These are phyloP conservation scores for Fennellomyces sp. DNA, from an alignment of 371 early-diverging fungal genomes.

Conservation along the genomic window DNA sequence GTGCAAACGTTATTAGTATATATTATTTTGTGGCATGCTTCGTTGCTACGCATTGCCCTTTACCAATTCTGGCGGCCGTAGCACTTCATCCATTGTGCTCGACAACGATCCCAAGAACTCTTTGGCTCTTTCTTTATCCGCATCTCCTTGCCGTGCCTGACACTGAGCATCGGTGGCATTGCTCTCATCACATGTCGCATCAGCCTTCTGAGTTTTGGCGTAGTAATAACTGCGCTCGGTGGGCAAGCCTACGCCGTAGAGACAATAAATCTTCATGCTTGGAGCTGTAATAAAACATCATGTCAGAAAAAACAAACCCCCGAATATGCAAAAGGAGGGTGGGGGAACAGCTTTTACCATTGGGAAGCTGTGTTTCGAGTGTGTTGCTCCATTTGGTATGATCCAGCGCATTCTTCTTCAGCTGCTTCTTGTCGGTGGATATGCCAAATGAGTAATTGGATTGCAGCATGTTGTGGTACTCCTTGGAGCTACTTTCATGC, in stretches of 20 bases:
- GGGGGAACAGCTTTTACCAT: constrained; percentile 34
- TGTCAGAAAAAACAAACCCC: background rate
- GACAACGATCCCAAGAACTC: constrained; percentile 6
- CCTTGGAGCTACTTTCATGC: constrained; percentile 47
- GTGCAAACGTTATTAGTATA: background rate
- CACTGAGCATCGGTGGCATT: background rate
- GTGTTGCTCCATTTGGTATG: constrained; percentile 88
- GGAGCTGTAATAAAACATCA: constrained; percentile 46
- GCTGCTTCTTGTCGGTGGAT: constrained; percentile 55
- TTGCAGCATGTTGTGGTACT: constrained; percentile 54
- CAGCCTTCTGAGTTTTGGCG: constrained; percentile 12
- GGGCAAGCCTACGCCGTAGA: constrained; percentile 81
- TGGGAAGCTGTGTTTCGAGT: constrained; percentile 79
- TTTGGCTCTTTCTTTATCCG: constrained; percentile 5
- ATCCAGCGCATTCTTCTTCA: constrained; percentile 51
- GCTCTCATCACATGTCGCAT: constrained; percentile 1
- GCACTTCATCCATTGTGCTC: constrained; percentile 2
- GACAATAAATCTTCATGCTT: constrained; percentile 77
- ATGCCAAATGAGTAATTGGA: constrained; percentile 72
- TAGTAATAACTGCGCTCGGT: constrained; percentile 87
- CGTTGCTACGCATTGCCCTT: no score
- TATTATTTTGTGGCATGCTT: background rate
- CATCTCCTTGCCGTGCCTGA: constrained; percentile 1
- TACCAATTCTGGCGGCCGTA: constrained; percentile 16
- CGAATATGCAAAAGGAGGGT: background rate